Evolutionary conservation across 129 eudicot genomes (phyloP).

Genomic region (Flaveria trinervia): DNA sequence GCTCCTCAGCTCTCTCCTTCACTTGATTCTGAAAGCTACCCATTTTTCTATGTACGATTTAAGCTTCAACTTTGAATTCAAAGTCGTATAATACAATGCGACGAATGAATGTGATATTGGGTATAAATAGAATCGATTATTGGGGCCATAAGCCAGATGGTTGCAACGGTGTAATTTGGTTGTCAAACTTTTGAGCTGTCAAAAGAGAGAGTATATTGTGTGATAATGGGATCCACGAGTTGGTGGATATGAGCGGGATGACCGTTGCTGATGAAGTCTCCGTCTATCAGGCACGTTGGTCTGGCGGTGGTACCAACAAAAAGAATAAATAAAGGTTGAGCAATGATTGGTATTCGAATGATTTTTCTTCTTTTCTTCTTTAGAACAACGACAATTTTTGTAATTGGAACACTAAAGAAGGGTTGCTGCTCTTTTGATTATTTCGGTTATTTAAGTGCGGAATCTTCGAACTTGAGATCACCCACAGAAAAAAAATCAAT

Average conservation of each 20-base stretch:
- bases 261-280: not conserved
- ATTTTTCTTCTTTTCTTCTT: not conserved
- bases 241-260: conserved; percentile 16
- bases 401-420: no score
- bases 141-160: conserved; percentile 9
- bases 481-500: no score
- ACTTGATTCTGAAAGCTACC: conserved; percentile 73
- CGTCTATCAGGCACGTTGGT: not conserved
- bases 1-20: conserved; percentile 66
- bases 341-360: not conserved
- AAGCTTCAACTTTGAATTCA: not conserved
- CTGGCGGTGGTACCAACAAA: conserved; percentile 23
- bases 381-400: no score
- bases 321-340: not conserved
- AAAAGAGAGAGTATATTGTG: not conserved
- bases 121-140: conserved; percentile 17
- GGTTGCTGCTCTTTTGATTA: no score
- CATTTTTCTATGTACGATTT: conserved; percentile 23
- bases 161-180: conserved; percentile 30
- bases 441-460: no score
- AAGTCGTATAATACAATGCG: not conserved
- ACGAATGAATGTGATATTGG: not conserved
- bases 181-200: conserved; percentile 33
- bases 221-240: conserved; percentile 28
- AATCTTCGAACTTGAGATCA: no score